Evolutionary conservation across 352 stramenopile species (phyloP).

Genomic region (Phytophthora ramorum): DNA sequence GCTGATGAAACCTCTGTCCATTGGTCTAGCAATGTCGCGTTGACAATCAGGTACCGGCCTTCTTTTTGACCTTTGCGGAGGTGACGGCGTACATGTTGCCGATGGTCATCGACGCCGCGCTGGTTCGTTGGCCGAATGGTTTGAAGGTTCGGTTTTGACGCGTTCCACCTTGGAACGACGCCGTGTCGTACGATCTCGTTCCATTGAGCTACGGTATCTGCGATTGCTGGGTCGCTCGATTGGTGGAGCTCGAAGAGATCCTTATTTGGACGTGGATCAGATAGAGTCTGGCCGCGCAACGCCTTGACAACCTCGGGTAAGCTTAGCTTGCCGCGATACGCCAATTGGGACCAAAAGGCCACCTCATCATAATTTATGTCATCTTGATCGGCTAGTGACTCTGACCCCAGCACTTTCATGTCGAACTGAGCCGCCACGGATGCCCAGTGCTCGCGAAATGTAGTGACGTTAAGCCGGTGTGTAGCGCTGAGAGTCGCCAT

Average conservation of each 20-base stretch:
- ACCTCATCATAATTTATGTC: slow-evolving; percentile 12
- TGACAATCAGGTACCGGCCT: slow-evolving; percentile 12
- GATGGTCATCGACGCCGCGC: background rate
- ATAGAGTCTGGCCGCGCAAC: background rate
- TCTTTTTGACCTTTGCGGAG: slow-evolving; percentile 17
- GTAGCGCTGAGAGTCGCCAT: slow-evolving; percentile 13
- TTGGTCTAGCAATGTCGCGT: background rate
- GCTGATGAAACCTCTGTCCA: slow-evolving; percentile 21
- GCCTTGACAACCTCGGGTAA: background rate
- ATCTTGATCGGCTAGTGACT: no score
- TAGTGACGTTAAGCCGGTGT: background rate
- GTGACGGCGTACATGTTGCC: background rate
- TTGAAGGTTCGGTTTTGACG: background rate
- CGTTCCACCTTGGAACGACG: no score
- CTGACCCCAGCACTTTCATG: no score
- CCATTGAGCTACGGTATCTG: no score
- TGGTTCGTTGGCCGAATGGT: slow-evolving; percentile 1
- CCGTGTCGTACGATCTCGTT: no score
- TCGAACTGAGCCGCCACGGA: no score
- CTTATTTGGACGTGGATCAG: slow-evolving; percentile 14
- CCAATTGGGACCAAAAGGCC: slow-evolving; percentile 2
- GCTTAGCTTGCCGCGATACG: no score
- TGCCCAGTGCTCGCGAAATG: no score
- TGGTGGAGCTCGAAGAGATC: no score
- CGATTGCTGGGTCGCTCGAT: no score